Percentiles rank a stretch among this genome's conserved stretches.
Conservation (phyloP, 2,329 filamentous ascomycete species). For the Aurifilum marmelostoma region DNA sequence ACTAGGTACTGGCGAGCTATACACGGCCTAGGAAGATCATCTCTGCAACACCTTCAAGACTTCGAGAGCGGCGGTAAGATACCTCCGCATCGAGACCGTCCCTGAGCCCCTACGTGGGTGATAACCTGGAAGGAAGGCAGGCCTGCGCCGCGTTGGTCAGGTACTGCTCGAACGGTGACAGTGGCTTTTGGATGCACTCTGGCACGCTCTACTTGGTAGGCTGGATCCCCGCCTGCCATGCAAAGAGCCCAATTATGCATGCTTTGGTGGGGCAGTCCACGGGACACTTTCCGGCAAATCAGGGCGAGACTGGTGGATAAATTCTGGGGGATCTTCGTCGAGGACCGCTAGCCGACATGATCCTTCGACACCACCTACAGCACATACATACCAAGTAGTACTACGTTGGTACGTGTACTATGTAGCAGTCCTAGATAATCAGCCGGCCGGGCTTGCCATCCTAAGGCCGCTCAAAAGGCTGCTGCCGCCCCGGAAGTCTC, state of each 20-base stretch:
- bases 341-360: constrained; percentile 28
- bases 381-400: background rate
- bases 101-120: background rate
- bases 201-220: background rate
- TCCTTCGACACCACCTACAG: constrained; percentile 12
- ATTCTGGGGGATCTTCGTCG: constrained; percentile 29
- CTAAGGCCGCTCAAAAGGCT: background rate
- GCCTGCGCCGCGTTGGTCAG: background rate
- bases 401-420: background rate
- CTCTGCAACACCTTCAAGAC: background rate
- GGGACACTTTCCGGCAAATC: constrained; percentile 1
- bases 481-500: constrained; percentile 8
- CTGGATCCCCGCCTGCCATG: constrained; percentile 6
- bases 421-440: background rate
- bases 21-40: background rate
- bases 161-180: constrained; percentile 1
- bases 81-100: background rate
- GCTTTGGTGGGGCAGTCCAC: background rate
- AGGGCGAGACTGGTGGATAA: constrained; percentile 27
- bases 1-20: background rate
- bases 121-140: background rate
- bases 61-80: background rate
- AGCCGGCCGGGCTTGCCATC: background rate
- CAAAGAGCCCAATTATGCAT: constrained; percentile 4
- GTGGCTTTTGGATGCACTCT: background rate